Evolutionary conservation across 1,284 basidiomycete genomes (phyloP), one percentile per base, ranked within the genome.

Genomic region (Papiliotrema terrestris): DNA sequence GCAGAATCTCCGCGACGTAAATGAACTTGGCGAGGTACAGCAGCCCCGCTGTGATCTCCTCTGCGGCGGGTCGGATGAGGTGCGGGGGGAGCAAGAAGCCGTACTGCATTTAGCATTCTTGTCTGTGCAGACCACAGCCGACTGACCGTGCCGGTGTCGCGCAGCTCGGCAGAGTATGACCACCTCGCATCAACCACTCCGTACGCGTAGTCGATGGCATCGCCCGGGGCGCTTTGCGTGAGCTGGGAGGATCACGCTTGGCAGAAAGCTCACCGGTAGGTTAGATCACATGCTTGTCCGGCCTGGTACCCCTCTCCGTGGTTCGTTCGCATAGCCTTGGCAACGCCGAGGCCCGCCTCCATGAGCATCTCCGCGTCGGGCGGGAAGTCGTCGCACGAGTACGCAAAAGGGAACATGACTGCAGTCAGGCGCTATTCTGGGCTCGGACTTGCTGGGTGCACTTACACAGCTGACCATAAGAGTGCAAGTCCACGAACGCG

Each of bases 391-490:
- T 82, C 81, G 76, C 90, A 92, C 2, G 84, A 84, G 67, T 84
- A 87, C 1, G 88, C 86, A 66, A 82, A 92, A 0, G 90, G 90
- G 68, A 79, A 81, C 78, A 82, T 81, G 68, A 82, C 76, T 78
- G 32, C 29, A 20, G 14, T 36, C 49, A 49, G 32, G 25, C 17
- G 5, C 29, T 5, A 32, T 6, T 32, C 29, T 22, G 26, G 52
- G 35, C 29, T 35, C 13, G 25, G 22, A 23, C 25, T 26, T 20
- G 50, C 8, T 45, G 29, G 15, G 6, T 32, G 29, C 13, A 80
- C 85, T 59, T 64, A 90, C 88, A 71, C 80, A 89, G 84, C 72
- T 94, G 89, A 0, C 89, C 89, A 68, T 91, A 93, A 62, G 83
- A 86, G 62, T 91, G 82, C 55, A 93, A 69, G 72, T 92, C 89